Percentiles rank a stretch among this genome's conserved stretches.
These are phyloP conservation scores for Parastagonospora nodorum DNA, from an alignment of 2,329 filamentous ascomycete genomes.

Conservation along the genomic window DNA sequence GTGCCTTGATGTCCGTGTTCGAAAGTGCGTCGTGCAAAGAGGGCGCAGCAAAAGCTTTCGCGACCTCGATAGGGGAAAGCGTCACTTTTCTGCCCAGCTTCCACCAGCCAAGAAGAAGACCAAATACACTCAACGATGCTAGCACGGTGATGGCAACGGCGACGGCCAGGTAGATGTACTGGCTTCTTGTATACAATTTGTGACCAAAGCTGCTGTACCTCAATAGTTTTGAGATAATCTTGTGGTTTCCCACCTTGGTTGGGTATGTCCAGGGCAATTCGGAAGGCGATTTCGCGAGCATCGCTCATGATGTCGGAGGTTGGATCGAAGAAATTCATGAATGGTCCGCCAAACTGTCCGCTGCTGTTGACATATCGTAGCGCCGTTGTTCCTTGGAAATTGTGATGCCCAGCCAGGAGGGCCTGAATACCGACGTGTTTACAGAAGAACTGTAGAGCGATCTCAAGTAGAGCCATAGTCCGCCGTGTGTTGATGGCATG, in stretches of 20 bases:
- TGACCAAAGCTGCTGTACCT: neutral
- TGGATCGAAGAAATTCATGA: neutral
- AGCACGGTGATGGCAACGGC: neutral
- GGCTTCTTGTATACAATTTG: neutral
- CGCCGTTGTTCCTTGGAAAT: neutral
- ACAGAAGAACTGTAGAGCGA: neutral
- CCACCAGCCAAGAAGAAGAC: neutral
- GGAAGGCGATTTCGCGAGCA: neutral
- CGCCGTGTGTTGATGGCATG: neutral
- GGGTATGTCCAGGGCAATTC: neutral
- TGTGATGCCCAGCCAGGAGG: neutral
- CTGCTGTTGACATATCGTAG: neutral
- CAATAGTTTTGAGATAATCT: neutral
- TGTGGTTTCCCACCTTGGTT: neutral
- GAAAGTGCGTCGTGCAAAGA: neutral
- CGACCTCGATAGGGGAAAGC: neutral
- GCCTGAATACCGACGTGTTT: neutral
- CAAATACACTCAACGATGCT: neutral
- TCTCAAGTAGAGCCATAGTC: neutral
- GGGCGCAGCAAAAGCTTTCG: neutral
- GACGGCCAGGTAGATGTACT: neutral
- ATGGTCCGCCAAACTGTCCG: neutral
- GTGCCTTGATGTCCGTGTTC: too few relatives aligned
- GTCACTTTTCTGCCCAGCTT: neutral
- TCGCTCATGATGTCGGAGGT: neutral